Base-by-base conservation (phyloP, 2,329 filamentous ascomycete genomes). In the Penicillium verrucosum region DNA sequence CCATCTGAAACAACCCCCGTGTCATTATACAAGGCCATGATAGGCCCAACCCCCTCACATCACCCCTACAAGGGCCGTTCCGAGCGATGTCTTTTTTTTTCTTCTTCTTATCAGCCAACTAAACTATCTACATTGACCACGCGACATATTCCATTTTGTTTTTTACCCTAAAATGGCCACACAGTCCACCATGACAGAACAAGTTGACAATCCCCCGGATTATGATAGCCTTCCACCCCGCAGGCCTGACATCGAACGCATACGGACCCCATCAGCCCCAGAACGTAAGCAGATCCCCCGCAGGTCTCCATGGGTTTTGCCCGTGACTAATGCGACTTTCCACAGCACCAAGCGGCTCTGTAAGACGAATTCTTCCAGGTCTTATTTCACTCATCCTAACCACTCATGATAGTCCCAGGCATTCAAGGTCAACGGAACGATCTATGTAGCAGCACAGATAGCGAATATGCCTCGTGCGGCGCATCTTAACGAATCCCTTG, bases 381-480 rank as follows among this genome's bases (percentile, higher is more conserved):
- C 6, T 14, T 8, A 29, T 14, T 30, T 44, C 11, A 18, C 48
- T 5, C 8, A n/a, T 45, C 25, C 25, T 46, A 30, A 52, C 41
- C 32, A 30, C 5, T 21, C 16, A 25, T 18, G 10, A 30, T 25
- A 52, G 50, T 52, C 50, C 1, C 50, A 52, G n/a, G 50, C 50
- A 36, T 52, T 52, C 25, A 52, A 52, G 23, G 50, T 38, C 50
- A 45, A 52, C 23, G 50, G 50, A 9, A 23, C 25, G n/a, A 52
- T 46, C 25, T 52, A 52, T 40, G 32, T 52, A 37, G 50, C 50
- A n/a, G 41, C 32, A 4, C 50, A 46, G 6, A 12, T 37, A 37
- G 41, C 41, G n/a, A 21, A 9, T 14, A 18, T 18, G 5, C 41
- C 32, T 36, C 32, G 34, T 29, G 41, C 27, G n/a, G 25, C 11